Base-by-base conservation (phyloP, 2,329 filamentous ascomycete species). In the Ambrosiella beaveri region DNA sequence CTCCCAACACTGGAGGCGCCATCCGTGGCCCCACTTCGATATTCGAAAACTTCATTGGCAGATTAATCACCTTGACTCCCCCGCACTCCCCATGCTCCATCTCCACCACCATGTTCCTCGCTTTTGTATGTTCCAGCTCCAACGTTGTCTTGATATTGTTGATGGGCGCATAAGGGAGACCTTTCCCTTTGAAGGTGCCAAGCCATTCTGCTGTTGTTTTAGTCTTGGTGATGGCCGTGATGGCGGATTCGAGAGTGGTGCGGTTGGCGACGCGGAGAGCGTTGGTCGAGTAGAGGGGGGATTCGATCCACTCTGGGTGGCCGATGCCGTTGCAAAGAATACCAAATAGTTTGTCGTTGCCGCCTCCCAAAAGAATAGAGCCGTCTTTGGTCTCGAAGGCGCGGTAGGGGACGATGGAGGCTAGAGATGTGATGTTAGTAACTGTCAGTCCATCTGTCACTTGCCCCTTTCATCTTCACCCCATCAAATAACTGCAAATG, bases 401-500 rank as follows among this genome's bases (percentile, higher is more conserved):
- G 65, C 85, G 84, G 69, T 98, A 98, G 0, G 93, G 93, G 0
- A 98, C 93, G 67, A 98, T 97, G 0, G 88, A 95, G n/a, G 91
- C 86, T 90, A 60, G 11, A 15, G n/a, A 19, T 35, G 7, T 17
- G 40, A 4, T 8, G 44, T 47, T 15, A 47, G 44, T 47, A 47
- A 8, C 3, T 17, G 27, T 27, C 27, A 27, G 27, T 2, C 27
- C 27, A 27, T 27, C 2, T 27, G 27, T 27, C 27, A 4, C 27
- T 3, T 13, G 37, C 41, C 15, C 36, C 6, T 27, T 39, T 7
- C 12, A 50, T 36, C 12, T 13, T 39, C n/a, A 17, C 45, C 17
- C 11, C 12, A 11, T n/a, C 12, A 37, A 7, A n/a, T 39, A 41
- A n/a, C n/a, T 44, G 13, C 7, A 27, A 27, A 27, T 4, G 27